These are phyloP conservation scores for Phyllosticta paracitricarpa DNA, from an alignment of 2,329 filamentous ascomycete species.

Conservation along the genomic window DNA sequence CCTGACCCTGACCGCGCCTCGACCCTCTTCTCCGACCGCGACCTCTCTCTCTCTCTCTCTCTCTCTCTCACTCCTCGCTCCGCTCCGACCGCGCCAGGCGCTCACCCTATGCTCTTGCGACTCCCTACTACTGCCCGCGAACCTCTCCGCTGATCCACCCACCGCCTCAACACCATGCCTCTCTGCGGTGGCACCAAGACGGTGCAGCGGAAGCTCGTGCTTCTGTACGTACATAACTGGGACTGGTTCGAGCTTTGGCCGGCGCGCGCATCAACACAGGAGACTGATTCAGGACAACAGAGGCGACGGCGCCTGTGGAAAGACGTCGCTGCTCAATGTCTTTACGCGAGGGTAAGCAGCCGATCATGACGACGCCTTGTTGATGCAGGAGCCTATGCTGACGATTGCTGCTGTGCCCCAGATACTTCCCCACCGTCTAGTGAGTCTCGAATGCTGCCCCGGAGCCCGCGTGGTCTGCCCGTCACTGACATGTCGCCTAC, in stretches of 20 bases:
- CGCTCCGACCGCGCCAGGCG: slow-evolving; percentile 1
- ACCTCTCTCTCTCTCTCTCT: slow-evolving; percentile 1
- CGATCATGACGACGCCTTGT: background rate
- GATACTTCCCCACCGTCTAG: slow-evolving; percentile 97
- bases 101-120: background rate
- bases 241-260: background rate
- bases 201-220: slow-evolving; percentile 90
- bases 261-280: slow-evolving; percentile 11
- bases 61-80: slow-evolving; percentile 8
- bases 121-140: slow-evolving; percentile 18
- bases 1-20: background rate
- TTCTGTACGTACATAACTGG: slow-evolving; percentile 57
- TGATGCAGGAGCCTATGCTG: slow-evolving; percentile 11
- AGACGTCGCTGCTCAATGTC: slow-evolving; percentile 94
- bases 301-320: slow-evolving; percentile 92
- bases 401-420: slow-evolving; percentile 26
- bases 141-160: slow-evolving; percentile 8
- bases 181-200: slow-evolving; percentile 52
- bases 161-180: slow-evolving; percentile 27
- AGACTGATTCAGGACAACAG: slow-evolving; percentile 38
- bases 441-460: slow-evolving; percentile 32
- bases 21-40: background rate
- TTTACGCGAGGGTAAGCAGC: slow-evolving; percentile 81
- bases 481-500: background rate
- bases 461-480: background rate